Conservation (phyloP, 805 yeast species). For the Saturnispora quitensis region DNA sequence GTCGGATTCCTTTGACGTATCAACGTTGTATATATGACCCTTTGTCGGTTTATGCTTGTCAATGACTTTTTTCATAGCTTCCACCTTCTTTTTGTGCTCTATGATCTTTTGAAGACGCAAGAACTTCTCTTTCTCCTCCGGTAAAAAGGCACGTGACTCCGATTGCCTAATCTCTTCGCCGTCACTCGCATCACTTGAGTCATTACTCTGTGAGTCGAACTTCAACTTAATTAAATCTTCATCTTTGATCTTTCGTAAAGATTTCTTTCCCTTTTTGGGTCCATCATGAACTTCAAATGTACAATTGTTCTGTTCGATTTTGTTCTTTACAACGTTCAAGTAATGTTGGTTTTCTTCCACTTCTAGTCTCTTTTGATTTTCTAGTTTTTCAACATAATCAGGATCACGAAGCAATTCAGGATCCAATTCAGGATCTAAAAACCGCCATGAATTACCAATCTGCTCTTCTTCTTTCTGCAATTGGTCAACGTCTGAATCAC, state of each 20-base stretch:
- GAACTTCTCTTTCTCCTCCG: conserved; percentile 13
- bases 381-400: conserved; percentile 12
- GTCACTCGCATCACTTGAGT: background rate
- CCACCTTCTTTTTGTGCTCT: conserved; percentile 13
- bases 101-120: conserved; percentile 11
- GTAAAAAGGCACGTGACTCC: conserved; percentile 11
- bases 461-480: conserved; percentile 5
- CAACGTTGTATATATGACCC: conserved; percentile 11
- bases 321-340: conserved; percentile 5
- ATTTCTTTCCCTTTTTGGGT: background rate
- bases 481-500: conserved; percentile 10
- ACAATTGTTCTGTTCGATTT: conserved; percentile 5
- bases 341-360: conserved; percentile 6
- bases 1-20: conserved; percentile 10
- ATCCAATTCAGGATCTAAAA: conserved; percentile 15
- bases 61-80: conserved; percentile 6
- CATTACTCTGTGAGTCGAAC: background rate
- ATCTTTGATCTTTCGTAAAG: conserved; percentile 7
- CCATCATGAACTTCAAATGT: background rate
- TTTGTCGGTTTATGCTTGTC: background rate
- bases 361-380: conserved; percentile 5
- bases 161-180: background rate
- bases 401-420: conserved; percentile 16
- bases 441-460: conserved; percentile 24
- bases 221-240: conserved; percentile 10